Base-by-base conservation (phyloP, 805 yeast genomes). In the Lachancea nothofagi region DNA sequence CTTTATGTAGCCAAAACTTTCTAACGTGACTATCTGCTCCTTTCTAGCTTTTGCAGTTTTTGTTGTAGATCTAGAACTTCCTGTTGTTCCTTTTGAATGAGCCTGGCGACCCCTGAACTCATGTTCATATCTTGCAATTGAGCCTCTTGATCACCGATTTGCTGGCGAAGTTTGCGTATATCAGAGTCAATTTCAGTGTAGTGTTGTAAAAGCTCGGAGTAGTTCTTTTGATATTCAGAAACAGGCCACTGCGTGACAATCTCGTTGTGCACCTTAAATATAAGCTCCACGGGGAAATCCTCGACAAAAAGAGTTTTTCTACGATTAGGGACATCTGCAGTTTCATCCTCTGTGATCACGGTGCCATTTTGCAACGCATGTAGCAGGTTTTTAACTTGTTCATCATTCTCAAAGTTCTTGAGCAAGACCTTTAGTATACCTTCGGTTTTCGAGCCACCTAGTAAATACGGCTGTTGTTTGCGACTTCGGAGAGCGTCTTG, bases 61-160 rank as follows among this genome's bases (percentile, higher is more conserved):
- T 44, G 48, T 42, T 75, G 75, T 26, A 78, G 54, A 15, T 53
- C 54, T 32, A 46, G 55, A 7, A 78, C 69, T 47, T 72, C 77
- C 14, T 53, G 59, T 46, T 71, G 75, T 44, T 74, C 80, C 26
- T 55, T 55, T 4, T 48, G 57, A 1, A 77, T 71, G 37, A 69
- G 45, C 27, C 66, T 71, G 18, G 64, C 65, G 7, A 67, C 62
- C 5, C 49, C 49, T 5, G 50, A 37, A 29, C 64, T 62, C 13
- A 59, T 35, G 29, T 55, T 57, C 15, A 45, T 46, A 38, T 56
- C 61, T 44, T 62, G 53, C 33, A 38, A 33, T 36, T 47, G 47
- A 32, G 49, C 37, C 39, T 57, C 50, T 18, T 42, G 45, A 4
- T 35, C 33, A 12, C 33, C 31, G n/a, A 40, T 31, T 23, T 43